Conservation (phyloP, 1,284 basidiomycete species). For the Phellopilus nigrolimitatus region DNA sequence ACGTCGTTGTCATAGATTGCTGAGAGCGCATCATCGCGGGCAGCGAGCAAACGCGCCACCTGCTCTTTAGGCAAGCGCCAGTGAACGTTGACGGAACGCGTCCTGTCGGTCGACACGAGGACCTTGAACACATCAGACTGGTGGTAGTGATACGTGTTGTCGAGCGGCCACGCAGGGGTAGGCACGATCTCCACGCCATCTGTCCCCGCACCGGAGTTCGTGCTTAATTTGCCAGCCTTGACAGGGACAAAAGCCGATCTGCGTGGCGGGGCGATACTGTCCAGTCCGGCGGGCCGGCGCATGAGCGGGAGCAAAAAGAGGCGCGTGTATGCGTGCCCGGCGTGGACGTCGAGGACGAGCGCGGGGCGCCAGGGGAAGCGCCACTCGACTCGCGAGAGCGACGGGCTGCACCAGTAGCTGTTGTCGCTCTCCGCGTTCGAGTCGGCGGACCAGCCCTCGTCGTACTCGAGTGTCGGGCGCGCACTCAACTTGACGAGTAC, state of each 20-base stretch:
- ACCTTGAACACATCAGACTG: slow-evolving; percentile 1
- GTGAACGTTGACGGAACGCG: slow-evolving; percentile 1
- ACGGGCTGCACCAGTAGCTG: slow-evolving; percentile 16
- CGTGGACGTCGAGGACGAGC: slow-evolving; percentile 3
- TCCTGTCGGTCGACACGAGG: slow-evolving; percentile 1
- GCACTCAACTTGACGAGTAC: slow-evolving; percentile 11
- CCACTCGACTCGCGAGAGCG: slow-evolving; percentile 11
- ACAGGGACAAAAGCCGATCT: slow-evolving; percentile 8
- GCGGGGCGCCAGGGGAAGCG: slow-evolving; percentile 12
- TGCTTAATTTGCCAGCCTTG: neutral
- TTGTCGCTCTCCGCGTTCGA: neutral
- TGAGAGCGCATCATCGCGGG: neutral
- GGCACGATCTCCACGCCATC: neutral
- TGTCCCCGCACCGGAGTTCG: neutral
- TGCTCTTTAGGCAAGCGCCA: slow-evolving; percentile 11
- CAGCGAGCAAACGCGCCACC: neutral
- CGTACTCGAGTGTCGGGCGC: slow-evolving; percentile 9
- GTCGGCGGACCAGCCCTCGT: neutral
- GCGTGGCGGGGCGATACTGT: neutral
- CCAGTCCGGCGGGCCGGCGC: slow-evolving; percentile 4
- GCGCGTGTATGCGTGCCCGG: neutral
- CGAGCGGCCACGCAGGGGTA: slow-evolving; percentile 7
- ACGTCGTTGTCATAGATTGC: neutral
- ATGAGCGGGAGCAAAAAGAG: slow-evolving; percentile 12
- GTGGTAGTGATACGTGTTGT: slow-evolving; percentile 8